A percentile compares a stretch with the other conserved stretches of the same genome.
Conservation (phyloP, 1,284 basidiomycete genomes). For the Ceratobasidium sp. region DNA sequence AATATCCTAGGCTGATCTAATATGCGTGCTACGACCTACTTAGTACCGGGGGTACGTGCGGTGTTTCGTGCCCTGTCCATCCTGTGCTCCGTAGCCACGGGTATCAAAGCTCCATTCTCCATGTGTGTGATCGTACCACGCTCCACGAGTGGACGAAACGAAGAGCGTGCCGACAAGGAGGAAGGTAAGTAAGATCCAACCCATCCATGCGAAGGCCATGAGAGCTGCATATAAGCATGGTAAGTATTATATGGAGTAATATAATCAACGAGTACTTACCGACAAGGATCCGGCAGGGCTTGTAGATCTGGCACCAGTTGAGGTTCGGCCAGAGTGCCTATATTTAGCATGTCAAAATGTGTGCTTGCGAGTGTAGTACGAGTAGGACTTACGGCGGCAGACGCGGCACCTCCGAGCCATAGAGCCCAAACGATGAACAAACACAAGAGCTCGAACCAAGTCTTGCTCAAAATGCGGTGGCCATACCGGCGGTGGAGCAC, state of each 20-base stretch:
- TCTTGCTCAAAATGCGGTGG: constrained; percentile 29
- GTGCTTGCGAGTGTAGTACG: neutral
- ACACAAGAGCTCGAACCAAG: constrained; percentile 28
- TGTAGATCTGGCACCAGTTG: constrained; percentile 38
- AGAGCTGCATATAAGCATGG: neutral
- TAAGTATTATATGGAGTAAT: neutral
- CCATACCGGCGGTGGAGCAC: constrained; percentile 23
- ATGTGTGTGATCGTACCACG: constrained; percentile 34
- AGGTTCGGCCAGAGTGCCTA: constrained; percentile 27
- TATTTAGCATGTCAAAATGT: neutral
- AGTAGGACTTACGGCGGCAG: constrained; percentile 11
- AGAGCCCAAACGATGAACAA: constrained; percentile 27
- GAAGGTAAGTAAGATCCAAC: constrained; percentile 25
- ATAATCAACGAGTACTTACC: neutral
- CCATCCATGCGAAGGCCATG: constrained; percentile 34
- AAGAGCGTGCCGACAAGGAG: constrained; percentile 32
- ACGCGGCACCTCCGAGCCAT: constrained; percentile 27
- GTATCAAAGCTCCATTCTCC: constrained; percentile 30
- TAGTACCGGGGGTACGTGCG: constrained; percentile 32
- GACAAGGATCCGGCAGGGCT: constrained; percentile 30
- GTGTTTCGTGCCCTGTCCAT: constrained; percentile 32
- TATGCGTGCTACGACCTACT: neutral
- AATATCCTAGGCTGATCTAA: neutral
- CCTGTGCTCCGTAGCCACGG: constrained; percentile 13
- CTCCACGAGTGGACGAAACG: constrained; percentile 16